Conservation (phyloP, 768 basidiomycete genomes). For the Scleroderma citrinum region DNA sequence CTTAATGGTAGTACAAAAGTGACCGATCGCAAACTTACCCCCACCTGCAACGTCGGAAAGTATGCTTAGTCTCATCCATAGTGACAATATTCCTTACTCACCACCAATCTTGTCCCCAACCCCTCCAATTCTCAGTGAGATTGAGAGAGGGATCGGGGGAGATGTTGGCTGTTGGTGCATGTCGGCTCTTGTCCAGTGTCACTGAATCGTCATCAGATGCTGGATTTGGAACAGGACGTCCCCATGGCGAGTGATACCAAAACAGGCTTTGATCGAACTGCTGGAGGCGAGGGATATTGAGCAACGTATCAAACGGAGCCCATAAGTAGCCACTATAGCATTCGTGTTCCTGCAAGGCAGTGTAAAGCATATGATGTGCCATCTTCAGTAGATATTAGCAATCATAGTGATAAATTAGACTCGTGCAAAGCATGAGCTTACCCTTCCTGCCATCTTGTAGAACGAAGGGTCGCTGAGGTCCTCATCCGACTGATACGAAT, state of each 20-base stretch:
- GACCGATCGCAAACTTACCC: conserved; percentile 27
- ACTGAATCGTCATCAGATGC: conserved; percentile 15
- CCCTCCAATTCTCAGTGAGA: conserved; percentile 35
- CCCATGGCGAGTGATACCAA: conserved; percentile 49
- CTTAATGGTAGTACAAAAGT: no score
- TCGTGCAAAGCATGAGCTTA: conserved; percentile 14
- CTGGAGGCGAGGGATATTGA: conserved; percentile 44
- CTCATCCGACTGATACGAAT: conserved; percentile 41
- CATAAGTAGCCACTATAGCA: conserved; percentile 49
- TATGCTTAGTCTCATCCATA: conserved; percentile 10
- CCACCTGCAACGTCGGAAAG: conserved; percentile 32
- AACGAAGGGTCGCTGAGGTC: conserved; percentile 31
- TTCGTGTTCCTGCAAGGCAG: conserved; percentile 35
- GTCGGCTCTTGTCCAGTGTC: conserved; percentile 19
- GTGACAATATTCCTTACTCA: conserved; percentile 13
- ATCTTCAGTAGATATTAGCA: conserved; percentile 20
- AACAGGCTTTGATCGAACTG: conserved; percentile 40
- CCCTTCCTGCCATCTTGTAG: conserved; percentile 41
- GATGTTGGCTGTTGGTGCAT: conserved; percentile 36
- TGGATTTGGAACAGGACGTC: conserved; percentile 36
- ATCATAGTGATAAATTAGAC: not conserved
- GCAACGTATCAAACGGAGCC: conserved; percentile 46
- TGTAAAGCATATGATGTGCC: conserved; percentile 52
- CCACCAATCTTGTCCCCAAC: conserved; percentile 42
- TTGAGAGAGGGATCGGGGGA: conserved; percentile 36